Conservation (phyloP, 2,329 filamentous ascomycete genomes). For the Esteya vermicola region DNA sequence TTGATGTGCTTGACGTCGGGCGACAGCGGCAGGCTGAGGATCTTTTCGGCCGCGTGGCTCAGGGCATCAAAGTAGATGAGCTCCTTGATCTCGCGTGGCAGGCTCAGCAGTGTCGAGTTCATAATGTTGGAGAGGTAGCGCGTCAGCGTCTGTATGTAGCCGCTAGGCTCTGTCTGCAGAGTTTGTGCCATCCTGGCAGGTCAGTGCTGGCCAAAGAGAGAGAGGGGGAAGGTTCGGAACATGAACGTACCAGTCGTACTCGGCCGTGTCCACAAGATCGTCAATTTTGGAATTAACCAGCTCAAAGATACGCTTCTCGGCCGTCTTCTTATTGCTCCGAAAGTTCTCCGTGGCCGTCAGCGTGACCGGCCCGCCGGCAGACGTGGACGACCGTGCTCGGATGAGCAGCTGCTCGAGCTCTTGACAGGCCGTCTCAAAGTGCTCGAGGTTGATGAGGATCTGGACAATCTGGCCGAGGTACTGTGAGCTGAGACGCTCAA, state of each 20-base stretch:
- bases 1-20: slow-evolving; percentile 75
- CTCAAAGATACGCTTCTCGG: slow-evolving; percentile 96
- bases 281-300: slow-evolving; percentile 98
- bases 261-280: slow-evolving; percentile 88
- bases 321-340: slow-evolving; percentile 79
- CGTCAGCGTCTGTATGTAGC: slow-evolving; percentile 91
- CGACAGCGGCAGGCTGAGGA: slow-evolving; percentile 68
- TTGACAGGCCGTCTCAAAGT: slow-evolving; percentile 86
- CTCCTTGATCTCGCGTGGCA: slow-evolving; percentile 94
- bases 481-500: slow-evolving; percentile 78
- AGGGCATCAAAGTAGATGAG: slow-evolving; percentile 96
- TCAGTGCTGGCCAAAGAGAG: neutral
- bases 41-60: slow-evolving; percentile 76
- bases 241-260: slow-evolving; percentile 89
- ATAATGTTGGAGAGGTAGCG: slow-evolving; percentile 91
- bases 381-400: slow-evolving; percentile 67
- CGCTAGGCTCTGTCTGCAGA: slow-evolving; percentile 60
- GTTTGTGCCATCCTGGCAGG: slow-evolving; percentile 33
- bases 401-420: slow-evolving; percentile 81
- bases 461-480: slow-evolving; percentile 97
- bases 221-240: neutral
- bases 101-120: slow-evolving; percentile 79
- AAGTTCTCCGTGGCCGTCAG: slow-evolving; percentile 79
- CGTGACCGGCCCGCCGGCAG: slow-evolving; percentile 64
- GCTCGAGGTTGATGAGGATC: slow-evolving; percentile 92